Base-by-base conservation (phyloP, 2,329 filamentous ascomycete genomes). In the Ophiostoma fasciatum region DNA sequence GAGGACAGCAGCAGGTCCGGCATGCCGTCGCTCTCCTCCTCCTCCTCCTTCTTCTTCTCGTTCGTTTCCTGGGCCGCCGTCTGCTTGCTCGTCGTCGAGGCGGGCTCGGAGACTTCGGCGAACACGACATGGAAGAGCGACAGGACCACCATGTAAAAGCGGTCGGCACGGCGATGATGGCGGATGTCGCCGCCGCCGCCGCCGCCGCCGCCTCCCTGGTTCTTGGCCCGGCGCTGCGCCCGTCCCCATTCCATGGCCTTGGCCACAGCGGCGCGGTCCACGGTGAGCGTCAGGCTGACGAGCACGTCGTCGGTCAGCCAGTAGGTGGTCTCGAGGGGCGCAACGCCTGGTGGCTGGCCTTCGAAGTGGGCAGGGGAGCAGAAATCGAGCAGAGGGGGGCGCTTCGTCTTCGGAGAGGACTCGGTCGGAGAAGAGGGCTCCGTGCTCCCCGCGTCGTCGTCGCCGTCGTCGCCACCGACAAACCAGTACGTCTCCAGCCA, bases 41-140 rank as follows among this genome's bases (percentile, higher is more conserved):
- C 26, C 7, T n/a, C 13, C 26, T 28, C 26, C 8, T 28, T 26
- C 12, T 12, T 13, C 13, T 5, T n/a, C 22, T 7, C 22, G 20
- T 22, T 10, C 20, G 20, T 22, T 22, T 22, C 20, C 10, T 22
- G 5, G 10, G 5, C 20, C 20, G 20, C 20, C 20, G 20, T 22
- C 20, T 22, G 20, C 20, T 6, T 18, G 19, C 13, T 19, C 13
- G 5, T 20, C 12, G 3, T 18, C 14, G 26, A 14, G 5, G 15
- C 19, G 3, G 20, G 14, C 29, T 17, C 22, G 15, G 13, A 21
- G 7, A 40, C 38, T 12, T 40, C 38, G 5, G 35, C 35, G 2
- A 40, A 15, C 5, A 9, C 19, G 8, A 35, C 38, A 1, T 32
- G 9, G 19, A 35, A 40, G 19, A 40, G 31, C 14, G 38, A 40